phyloP scores from a whole-genome alignment of 1,284 basidiomycete genomes.

The Ceratobasidium sp. region DNA sequence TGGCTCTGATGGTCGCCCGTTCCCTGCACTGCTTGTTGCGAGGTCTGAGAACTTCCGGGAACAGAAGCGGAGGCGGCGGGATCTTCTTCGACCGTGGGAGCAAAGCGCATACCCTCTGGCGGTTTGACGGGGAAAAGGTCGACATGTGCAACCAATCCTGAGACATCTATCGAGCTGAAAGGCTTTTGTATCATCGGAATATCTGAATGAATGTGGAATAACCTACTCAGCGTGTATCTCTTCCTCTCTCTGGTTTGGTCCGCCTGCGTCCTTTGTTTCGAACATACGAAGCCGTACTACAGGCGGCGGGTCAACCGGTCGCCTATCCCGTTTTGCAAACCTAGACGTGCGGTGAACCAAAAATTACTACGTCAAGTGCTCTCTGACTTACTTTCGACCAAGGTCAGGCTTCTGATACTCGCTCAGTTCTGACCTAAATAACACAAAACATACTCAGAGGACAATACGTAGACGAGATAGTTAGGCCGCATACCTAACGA shows the following conservation, averaged over 20 bases:
- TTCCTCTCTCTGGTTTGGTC: slow-evolving; percentile 53
- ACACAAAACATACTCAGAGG: background rate
- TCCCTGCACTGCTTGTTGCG: background rate
- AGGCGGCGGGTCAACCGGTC: slow-evolving; percentile 71
- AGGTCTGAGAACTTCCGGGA: background rate
- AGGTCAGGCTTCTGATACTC: slow-evolving; percentile 47
- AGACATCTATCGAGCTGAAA: slow-evolving; percentile 49
- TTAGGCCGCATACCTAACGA: slow-evolving; percentile 23
- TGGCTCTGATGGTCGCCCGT: background rate
- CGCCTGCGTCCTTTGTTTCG: slow-evolving; percentile 58
- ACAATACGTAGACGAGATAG: background rate
- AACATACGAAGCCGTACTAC: slow-evolving; percentile 66
- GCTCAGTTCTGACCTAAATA: slow-evolving; percentile 41
- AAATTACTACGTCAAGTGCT: no score
- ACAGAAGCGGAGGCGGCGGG: background rate
- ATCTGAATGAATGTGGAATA: background rate
- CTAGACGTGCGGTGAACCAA: slow-evolving; percentile 46
- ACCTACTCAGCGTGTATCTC: slow-evolving; percentile 58
- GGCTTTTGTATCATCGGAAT: slow-evolving; percentile 23
- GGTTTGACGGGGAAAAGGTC: slow-evolving; percentile 67
- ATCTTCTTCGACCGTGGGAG: background rate
- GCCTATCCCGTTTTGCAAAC: slow-evolving; percentile 61
- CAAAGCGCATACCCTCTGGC: slow-evolving; percentile 37
- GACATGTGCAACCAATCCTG: slow-evolving; percentile 67
- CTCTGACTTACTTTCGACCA: slow-evolving; percentile 44